A percentile compares a stretch with the other conserved stretches of the same genome.
Evolutionary conservation across 2,329 filamentous ascomycete genomes (phyloP).

Genomic region (Colletotrichum higginsianum): DNA sequence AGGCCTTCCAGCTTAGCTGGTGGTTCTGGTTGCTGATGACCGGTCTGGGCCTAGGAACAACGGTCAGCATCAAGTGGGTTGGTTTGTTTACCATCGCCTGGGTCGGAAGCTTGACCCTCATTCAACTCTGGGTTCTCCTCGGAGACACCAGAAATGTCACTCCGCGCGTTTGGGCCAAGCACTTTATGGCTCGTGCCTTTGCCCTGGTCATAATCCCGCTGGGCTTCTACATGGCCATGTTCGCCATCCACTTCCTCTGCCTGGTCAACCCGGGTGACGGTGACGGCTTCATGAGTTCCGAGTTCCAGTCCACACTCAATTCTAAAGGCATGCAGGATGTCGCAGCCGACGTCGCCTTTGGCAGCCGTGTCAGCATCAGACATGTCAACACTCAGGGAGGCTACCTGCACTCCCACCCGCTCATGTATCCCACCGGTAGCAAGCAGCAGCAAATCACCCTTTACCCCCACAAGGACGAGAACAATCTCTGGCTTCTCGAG

Average conservation of each 20-base stretch:
- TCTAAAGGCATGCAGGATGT: slow-evolving; percentile 97
- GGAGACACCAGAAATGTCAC: slow-evolving; percentile 91
- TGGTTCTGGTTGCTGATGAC: slow-evolving; percentile 97
- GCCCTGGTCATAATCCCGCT: slow-evolving; percentile 91
- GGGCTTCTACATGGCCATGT: slow-evolving; percentile 96
- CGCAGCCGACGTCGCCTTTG: slow-evolving; percentile 90
- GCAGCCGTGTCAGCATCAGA: slow-evolving; percentile 87
- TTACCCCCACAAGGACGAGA: slow-evolving; percentile 99
- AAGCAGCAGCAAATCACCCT: slow-evolving; percentile 99
- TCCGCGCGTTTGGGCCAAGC: slow-evolving; percentile 89
- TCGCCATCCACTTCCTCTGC: slow-evolving; percentile 95
- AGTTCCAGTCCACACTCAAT: slow-evolving; percentile 98
- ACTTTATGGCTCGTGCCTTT: slow-evolving; percentile 91
- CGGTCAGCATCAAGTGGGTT: slow-evolving; percentile 98
- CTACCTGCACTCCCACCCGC: slow-evolving; percentile 94
- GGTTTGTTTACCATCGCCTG: slow-evolving; percentile 98
- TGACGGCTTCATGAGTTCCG: slow-evolving; percentile 99
- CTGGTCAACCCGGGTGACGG: slow-evolving; percentile 95
- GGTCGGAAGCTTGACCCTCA: slow-evolving; percentile 90
- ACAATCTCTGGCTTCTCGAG: slow-evolving; percentile 94
- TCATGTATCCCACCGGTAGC: slow-evolving; percentile 98
- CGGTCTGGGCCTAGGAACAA: slow-evolving; percentile 89
- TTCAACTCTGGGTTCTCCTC: slow-evolving; percentile 96
- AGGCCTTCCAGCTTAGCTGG: slow-evolving; percentile 92
- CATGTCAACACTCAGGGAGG: slow-evolving; percentile 98